phyloP scores from a whole-genome alignment of 2,329 filamentous ascomycete genomes.

The Claviceps quebecensis region DNA sequence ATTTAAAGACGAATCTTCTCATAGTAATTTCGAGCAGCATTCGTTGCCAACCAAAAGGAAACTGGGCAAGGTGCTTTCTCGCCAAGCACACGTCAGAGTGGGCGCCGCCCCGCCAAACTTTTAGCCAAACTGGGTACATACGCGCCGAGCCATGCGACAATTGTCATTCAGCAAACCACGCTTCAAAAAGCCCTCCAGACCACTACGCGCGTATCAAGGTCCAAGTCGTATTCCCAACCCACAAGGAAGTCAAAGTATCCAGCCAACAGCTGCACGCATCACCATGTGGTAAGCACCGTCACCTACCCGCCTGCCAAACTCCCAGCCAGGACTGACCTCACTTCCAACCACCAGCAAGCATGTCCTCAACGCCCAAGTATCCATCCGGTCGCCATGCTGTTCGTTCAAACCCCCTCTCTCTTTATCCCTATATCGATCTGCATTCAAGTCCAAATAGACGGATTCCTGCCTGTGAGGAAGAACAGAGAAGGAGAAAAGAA shows the following conservation, averaged over 20 bases:
- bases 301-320: background rate
- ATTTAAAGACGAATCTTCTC: no score
- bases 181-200: background rate
- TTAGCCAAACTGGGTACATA: background rate
- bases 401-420: slow-evolving; percentile 21
- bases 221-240: background rate
- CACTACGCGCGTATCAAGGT: background rate
- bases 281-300: slow-evolving; percentile 22
- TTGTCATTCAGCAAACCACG: background rate
- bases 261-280: background rate
- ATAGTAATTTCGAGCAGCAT: no score
- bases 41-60: no score
- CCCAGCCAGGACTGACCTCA: background rate
- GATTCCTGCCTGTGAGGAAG: background rate
- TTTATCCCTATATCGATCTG: background rate
- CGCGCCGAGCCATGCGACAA: background rate
- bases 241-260: background rate
- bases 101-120: background rate
- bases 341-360: slow-evolving; percentile 57
- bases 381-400: slow-evolving; percentile 95
- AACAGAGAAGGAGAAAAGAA: background rate
- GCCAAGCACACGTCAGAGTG: no score
- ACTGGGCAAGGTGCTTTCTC: no score
- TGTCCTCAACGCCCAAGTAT: slow-evolving; percentile 92
- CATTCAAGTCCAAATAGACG: background rate